A percentile compares a stretch with the other conserved stretches of the same genome.
Conservation (phyloP, 1,139 yeast genomes). For the Taphrina flavorubra region DNA sequence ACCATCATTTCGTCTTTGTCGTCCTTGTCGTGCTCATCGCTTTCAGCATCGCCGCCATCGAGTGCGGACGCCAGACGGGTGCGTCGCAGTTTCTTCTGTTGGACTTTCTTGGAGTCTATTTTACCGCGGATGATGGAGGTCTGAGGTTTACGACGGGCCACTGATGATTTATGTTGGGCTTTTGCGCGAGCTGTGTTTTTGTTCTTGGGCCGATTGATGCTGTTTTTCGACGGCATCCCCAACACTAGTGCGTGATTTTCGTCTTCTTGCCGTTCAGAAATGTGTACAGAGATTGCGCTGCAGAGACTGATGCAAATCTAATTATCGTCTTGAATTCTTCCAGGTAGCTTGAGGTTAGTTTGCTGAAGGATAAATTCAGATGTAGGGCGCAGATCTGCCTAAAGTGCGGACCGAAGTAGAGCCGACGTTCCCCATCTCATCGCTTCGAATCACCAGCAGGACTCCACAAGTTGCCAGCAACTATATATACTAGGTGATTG, state of each 20-base stretch:
- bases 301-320: too few relatives aligned
- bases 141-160: constrained; percentile 46
- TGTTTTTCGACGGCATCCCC: constrained; percentile 36
- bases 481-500: too few relatives aligned
- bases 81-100: constrained; percentile 49
- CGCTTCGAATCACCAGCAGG: background rate
- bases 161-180: constrained; percentile 29
- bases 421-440: background rate
- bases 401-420: constrained; percentile 1
- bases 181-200: constrained; percentile 12
- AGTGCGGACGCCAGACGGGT: constrained; percentile 45
- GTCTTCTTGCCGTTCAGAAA: too few relatives aligned
- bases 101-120: constrained; percentile 46
- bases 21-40: constrained; percentile 47
- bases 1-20: constrained; percentile 47
- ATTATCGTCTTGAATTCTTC: too few relatives aligned
- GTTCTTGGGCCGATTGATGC: constrained; percentile 16
- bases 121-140: constrained; percentile 44
- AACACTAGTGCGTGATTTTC: too few relatives aligned
- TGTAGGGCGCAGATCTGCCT: constrained; percentile 15
- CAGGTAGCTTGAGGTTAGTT: background rate
- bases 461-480: background rate
- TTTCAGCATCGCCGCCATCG: constrained; percentile 46
- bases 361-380: constrained; percentile 1
- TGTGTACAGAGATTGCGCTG: too few relatives aligned